A percentile compares a stretch with the other conserved stretches of the same genome.
Conservation (phyloP, 1,284 basidiomycete genomes). For the Cutaneotrichosporon sp. region DNA sequence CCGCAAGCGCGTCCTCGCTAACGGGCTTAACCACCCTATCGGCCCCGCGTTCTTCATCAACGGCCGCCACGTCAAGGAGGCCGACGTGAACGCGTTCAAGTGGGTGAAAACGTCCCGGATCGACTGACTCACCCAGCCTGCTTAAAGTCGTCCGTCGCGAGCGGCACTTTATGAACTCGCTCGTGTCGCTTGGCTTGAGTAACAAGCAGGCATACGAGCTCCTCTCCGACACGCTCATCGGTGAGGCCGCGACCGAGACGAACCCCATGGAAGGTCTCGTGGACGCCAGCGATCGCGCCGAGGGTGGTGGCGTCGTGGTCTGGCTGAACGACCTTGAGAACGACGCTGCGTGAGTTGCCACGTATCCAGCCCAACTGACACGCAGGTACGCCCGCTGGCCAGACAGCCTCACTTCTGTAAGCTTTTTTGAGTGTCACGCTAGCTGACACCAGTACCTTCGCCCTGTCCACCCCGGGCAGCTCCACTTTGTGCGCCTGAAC, state of each 20-base stretch:
- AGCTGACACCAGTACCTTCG: constrained; percentile 31
- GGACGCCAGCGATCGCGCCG: constrained; percentile 78
- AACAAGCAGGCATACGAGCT: constrained; percentile 63
- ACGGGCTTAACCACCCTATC: constrained; percentile 41
- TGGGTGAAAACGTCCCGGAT: constrained; percentile 40
- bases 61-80: constrained; percentile 59
- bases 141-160: constrained; percentile 69
- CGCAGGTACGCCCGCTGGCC: constrained; percentile 37
- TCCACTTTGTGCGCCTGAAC: constrained; percentile 67
- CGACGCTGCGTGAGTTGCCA: constrained; percentile 59
- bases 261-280: constrained; percentile 68
- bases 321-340: constrained; percentile 90
- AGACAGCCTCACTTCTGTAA: constrained; percentile 24
- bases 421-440: not conserved
- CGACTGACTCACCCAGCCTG: constrained; percentile 52
- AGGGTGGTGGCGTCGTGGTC: constrained; percentile 66
- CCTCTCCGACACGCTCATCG: constrained; percentile 60
- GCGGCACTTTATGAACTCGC: constrained; percentile 58
- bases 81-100: constrained; percentile 67
- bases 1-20: constrained; percentile 56
- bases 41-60: constrained; percentile 63
- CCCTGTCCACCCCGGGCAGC: constrained; percentile 58
- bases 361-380: constrained; percentile 9
- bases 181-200: constrained; percentile 61
- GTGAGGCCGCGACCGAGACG: constrained; percentile 51